Evolutionary conservation across 2,329 filamentous ascomycete species (phyloP), one percentile per base, ranked within the genome.

Genomic region (Didymella pomorum): DNA sequence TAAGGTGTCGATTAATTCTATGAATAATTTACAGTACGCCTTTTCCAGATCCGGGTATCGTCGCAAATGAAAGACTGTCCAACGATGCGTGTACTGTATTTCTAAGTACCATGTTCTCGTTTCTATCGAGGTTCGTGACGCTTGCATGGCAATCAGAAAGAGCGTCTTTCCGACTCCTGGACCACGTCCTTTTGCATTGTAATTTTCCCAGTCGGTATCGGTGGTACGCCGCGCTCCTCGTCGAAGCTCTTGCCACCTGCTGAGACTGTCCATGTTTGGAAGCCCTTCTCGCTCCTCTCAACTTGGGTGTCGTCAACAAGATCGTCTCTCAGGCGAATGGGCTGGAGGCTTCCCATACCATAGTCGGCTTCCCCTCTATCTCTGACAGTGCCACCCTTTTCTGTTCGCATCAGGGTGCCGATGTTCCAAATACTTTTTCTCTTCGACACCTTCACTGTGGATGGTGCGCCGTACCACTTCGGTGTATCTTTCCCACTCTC

Each of bases 261-360:
- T 8, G 73, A 70, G 11, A 76, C 69, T 26, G 57, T 64, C 73
- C 73, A 76, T 2, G 63, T 63, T 11, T 45, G 68, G 54, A 71
- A 75, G 1, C 65, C 65, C 50, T 68, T 66, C 3, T 71, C 69
- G 37, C 44, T 64, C 48, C 63, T 70, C 31, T 67, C 66, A 10
- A 63, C 52, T 28, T 61, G 47, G 14, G 37, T 61, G 2, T 62
- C 53, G 16, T 64, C 61, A 10, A 67, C 60, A 21, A 72, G 47
- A 33, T 73, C 71, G 42, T 74, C 71, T 26, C 69, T 59, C 23
- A 75, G 51, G n/a, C 66, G 60, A 18, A 73, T 67, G 1, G 70
- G 71, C 50, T 63, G 58, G 11, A 70, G 41, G 21, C 64, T 64
- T 2, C 67, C 64, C 61, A 71, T 58, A 4, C 65, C 61, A 44